Conservation (phyloP, 495 filamentous ascomycete genomes). For the Rhizodiscina lignyota region DNA sequence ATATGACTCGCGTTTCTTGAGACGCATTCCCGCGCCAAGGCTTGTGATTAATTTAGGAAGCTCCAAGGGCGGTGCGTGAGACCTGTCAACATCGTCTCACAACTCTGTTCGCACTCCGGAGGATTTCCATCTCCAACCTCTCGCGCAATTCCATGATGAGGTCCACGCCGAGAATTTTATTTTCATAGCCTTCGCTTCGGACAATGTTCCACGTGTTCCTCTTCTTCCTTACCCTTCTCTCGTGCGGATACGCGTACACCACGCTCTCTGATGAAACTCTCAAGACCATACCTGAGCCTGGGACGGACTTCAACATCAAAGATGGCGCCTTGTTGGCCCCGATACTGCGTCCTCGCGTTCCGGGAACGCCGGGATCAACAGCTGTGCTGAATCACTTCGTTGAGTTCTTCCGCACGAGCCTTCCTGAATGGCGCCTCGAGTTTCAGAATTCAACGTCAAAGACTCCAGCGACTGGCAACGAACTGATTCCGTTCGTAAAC, state of each 20-base stretch:
- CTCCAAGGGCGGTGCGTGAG: too few species aligned
- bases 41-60: too few species aligned
- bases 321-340: constrained; percentile 64
- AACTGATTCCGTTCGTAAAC: constrained; percentile 67
- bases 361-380: constrained; percentile 63
- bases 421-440: constrained; percentile 64
- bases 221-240: constrained; percentile 21
- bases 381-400: constrained; percentile 67
- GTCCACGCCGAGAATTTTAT: too few species aligned
- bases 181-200: too few species aligned
- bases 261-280: constrained; percentile 58
- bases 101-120: too few species aligned
- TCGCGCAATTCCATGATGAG: too few species aligned
- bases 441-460: constrained; percentile 75
- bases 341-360: constrained; percentile 78
- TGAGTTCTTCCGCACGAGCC: constrained; percentile 53
- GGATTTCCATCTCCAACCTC: too few species aligned
- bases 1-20: too few species aligned
- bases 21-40: too few species aligned
- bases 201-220: too few species aligned
- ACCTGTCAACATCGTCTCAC: too few species aligned
- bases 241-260: constrained; percentile 42
- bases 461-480: constrained; percentile 55
- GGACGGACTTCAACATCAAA: constrained; percentile 65
- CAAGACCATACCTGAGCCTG: constrained; percentile 45